Evolutionary conservation across 2,329 filamentous ascomycete genomes (phyloP).

Genomic region (Nothophoma quercina): DNA sequence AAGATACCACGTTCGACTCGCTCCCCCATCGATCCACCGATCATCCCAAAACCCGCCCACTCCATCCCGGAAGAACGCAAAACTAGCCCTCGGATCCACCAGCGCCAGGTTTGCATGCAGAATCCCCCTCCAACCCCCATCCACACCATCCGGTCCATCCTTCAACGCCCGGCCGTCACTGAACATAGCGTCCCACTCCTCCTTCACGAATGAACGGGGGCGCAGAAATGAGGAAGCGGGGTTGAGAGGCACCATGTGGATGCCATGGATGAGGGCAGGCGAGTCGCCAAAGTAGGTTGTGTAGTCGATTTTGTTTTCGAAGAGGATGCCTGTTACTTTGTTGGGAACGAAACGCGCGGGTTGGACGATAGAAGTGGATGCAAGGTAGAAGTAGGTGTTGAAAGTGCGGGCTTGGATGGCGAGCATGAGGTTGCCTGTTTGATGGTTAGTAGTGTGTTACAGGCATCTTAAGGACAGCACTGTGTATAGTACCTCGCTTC

Average conservation of each 20-base stretch:
- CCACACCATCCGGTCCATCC: slow-evolving; percentile 3
- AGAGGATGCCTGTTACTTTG: slow-evolving; percentile 73
- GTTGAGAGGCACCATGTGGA: slow-evolving; percentile 82
- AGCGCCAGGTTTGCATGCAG: slow-evolving; percentile 84
- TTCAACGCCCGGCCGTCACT: slow-evolving; percentile 65
- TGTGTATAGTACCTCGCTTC: slow-evolving; percentile 58
- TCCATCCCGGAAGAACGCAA: slow-evolving; percentile 73
- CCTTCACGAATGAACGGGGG: slow-evolving; percentile 71
- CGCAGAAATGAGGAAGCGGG: slow-evolving; percentile 74
- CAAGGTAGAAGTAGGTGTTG: slow-evolving; percentile 83
- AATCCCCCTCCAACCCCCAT: slow-evolving; percentile 84
- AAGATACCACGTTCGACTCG: slow-evolving; percentile 52
- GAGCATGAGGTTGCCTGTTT: slow-evolving; percentile 78
- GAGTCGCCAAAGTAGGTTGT: slow-evolving; percentile 77
- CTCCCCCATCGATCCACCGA: slow-evolving; percentile 80
- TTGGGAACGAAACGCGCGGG: slow-evolving; percentile 82
- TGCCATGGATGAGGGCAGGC: slow-evolving; percentile 74
- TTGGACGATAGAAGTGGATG: slow-evolving; percentile 71
- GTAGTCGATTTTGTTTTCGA: slow-evolving; percentile 96
- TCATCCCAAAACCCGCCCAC: slow-evolving; percentile 66
- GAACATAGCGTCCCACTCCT: slow-evolving; percentile 76
- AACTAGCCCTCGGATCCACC: slow-evolving; percentile 73
- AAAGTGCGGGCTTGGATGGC: slow-evolving; percentile 77
- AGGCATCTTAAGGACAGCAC: not conserved
- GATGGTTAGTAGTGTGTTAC: not conserved